Conservation (phyloP, 495 filamentous ascomycete species). For the Pseudoneurospora amorphoporcata region DNA sequence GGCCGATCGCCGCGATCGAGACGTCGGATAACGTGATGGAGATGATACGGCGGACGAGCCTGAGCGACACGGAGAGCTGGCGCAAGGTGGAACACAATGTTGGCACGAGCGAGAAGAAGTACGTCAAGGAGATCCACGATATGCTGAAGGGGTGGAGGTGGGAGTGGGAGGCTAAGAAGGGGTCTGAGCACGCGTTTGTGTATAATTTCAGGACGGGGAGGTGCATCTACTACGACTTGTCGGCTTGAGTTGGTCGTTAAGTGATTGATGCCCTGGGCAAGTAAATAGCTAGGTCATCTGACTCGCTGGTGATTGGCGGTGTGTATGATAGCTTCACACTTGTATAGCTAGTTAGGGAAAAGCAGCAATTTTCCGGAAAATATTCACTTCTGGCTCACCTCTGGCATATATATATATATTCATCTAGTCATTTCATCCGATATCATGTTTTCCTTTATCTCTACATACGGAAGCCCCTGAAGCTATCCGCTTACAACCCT, state of each 20-base stretch:
- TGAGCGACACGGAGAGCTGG: conserved; percentile 83
- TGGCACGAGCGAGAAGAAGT: conserved; percentile 68
- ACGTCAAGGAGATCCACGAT: conserved; percentile 78
- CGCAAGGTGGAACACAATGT: conserved; percentile 68
- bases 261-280: neutral
- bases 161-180: conserved; percentile 45
- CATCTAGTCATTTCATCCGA: neutral
- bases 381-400: neutral
- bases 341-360: neutral
- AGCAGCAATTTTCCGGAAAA: neutral
- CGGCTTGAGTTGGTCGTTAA: conserved; percentile 21
- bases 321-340: neutral
- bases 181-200: conserved; percentile 57
- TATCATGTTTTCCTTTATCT: neutral
- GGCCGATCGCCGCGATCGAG: conserved; percentile 81
- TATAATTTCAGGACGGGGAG: conserved; percentile 71
- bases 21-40: conserved; percentile 80
- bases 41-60: conserved; percentile 58
- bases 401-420: too few relatives aligned
- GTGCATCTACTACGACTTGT: conserved; percentile 68
- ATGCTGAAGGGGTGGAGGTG: conserved; percentile 52
- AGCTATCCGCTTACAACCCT: neutral
- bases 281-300: neutral
- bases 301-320: neutral
- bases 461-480: neutral